Conservation (phyloP, 2,329 filamentous ascomycete species). For the Ceratocystis papillata region DNA sequence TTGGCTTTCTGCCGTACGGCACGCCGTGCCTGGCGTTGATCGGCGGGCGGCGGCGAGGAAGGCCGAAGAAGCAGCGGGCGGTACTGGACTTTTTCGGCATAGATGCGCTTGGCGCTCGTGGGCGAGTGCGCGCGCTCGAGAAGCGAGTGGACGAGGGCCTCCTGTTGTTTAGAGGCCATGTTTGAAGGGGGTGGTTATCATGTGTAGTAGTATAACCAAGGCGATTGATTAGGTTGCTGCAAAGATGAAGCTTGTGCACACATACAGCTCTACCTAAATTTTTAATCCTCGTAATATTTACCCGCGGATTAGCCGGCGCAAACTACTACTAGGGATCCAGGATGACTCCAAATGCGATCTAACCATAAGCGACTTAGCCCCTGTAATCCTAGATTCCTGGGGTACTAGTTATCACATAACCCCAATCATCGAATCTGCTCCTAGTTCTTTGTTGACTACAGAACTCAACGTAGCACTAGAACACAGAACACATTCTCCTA, state of each 20-base stretch:
- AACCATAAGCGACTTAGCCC: no score
- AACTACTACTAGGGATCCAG: background rate
- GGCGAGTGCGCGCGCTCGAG: slow-evolving; percentile 71
- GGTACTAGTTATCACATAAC: no score
- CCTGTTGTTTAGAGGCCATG: slow-evolving; percentile 30
- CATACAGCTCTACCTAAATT: background rate
- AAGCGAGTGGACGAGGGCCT: slow-evolving; percentile 47
- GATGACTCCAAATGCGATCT: background rate
- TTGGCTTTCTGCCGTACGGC: slow-evolving; percentile 40
- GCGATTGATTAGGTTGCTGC: background rate
- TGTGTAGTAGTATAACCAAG: background rate
- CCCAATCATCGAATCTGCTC: no score
- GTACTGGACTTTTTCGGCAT: slow-evolving; percentile 70
- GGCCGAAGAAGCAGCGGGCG: slow-evolving; percentile 70
- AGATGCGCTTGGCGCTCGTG: slow-evolving; percentile 58
- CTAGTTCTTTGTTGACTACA: no score
- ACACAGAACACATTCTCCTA: background rate
- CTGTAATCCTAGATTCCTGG: no score
- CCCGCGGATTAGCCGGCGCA: slow-evolving; percentile 17
- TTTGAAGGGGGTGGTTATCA: background rate
- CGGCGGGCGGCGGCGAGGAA: slow-evolving; percentile 53
- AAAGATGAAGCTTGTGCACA: background rate
- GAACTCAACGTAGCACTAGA: no score
- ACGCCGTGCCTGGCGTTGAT: slow-evolving; percentile 47
- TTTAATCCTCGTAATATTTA: background rate